Conservation (phyloP, 1,284 basidiomycete species). For the Trametes hirsuta region DNA sequence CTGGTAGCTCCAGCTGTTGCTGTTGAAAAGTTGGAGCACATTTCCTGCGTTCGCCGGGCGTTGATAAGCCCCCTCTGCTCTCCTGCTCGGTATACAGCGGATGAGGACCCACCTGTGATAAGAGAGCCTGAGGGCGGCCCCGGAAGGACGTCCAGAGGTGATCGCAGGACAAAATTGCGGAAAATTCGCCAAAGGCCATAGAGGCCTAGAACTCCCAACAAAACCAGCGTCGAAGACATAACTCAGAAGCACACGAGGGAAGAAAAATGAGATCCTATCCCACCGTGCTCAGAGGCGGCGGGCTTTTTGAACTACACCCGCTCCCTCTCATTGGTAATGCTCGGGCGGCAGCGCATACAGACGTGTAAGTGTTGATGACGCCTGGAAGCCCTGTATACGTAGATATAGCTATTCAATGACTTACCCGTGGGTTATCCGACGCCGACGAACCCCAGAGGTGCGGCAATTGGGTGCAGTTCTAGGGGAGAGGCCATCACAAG, state of each 20-base stretch:
- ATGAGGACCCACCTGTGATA: conserved; percentile 16
- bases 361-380: too few relatives aligned
- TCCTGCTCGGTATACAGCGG: background rate
- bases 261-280: background rate
- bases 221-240: background rate
- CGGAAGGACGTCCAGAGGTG: conserved; percentile 25
- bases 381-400: too few relatives aligned
- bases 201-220: background rate
- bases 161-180: background rate
- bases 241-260: background rate
- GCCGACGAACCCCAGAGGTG: too few relatives aligned
- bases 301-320: too few relatives aligned
- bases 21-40: conserved; percentile 12
- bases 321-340: too few relatives aligned
- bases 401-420: too few relatives aligned
- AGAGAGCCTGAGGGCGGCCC: conserved; percentile 23
- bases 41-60: conserved; percentile 10
- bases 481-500: too few relatives aligned
- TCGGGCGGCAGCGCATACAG: too few relatives aligned
- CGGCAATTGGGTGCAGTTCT: too few relatives aligned
- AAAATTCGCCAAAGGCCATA: background rate
- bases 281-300: too few relatives aligned
- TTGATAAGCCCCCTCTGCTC: background rate
- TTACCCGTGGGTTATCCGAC: too few relatives aligned
- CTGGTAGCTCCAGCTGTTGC: conserved; percentile 28